Conservation (phyloP, 2,329 filamentous ascomycete genomes). For the Beauveria brongniartii region DNA sequence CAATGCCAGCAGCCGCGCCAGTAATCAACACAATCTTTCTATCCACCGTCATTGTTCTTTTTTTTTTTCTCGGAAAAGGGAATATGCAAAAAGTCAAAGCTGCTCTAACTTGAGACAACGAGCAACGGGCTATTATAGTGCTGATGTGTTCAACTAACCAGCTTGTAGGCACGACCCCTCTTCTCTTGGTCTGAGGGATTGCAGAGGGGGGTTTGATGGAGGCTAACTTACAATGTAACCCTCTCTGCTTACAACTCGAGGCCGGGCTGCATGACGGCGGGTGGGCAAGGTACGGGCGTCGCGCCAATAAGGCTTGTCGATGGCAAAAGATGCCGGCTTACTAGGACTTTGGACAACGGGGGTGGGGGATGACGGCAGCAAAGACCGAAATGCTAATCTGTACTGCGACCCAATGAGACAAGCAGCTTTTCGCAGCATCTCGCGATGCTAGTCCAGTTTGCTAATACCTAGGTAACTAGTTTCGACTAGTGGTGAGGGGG, state of each 20-base stretch:
- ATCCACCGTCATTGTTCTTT: neutral
- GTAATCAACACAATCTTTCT: conserved; percentile 41
- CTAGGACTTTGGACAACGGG: neutral
- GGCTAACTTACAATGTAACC: neutral
- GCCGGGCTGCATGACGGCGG: neutral
- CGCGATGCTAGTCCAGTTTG: no score
- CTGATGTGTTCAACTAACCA: neutral
- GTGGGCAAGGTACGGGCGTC: neutral
- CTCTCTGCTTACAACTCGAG: neutral
- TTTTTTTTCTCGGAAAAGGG: neutral
- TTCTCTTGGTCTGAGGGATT: no score
- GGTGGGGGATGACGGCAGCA: neutral
- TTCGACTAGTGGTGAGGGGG: no score
- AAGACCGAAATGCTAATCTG: no score
- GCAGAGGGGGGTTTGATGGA: neutral
- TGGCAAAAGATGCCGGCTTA: neutral
- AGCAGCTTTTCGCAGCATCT: no score
- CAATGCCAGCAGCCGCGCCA: conserved; percentile 54
- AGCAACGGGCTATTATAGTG: neutral
- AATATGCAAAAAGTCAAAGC: neutral
- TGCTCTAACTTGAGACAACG: neutral
- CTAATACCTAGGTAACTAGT: no score
- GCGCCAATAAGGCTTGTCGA: neutral
- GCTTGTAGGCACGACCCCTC: neutral
- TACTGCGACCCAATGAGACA: neutral